Evolutionary conservation across 2,329 filamentous ascomycete genomes (phyloP), one percentile per base, ranked within the genome.

Genomic region (Cladosporium sp.): DNA sequence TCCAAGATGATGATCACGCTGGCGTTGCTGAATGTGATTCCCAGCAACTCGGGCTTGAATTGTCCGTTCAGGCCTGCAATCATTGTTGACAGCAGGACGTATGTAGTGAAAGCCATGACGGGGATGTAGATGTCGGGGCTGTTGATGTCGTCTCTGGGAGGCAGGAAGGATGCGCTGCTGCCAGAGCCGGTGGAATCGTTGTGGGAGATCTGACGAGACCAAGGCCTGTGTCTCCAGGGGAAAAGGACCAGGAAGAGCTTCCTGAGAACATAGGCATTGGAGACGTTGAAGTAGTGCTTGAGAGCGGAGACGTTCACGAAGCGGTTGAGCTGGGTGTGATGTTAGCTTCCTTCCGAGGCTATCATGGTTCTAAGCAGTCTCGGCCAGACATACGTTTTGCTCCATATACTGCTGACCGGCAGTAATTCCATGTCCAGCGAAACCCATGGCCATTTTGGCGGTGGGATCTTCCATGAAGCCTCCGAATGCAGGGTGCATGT

Each of bases 121-220:
- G 91, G 91, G 62, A 98, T 98, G 73, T 98, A 98, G 91, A 98
- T 97, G 72, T 98, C 93, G 13, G 94, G 93, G 57, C 89, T 94
- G 72, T 98, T 98, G 69, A 97, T 78, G 66, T 98, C 93, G 69
- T 98, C 92, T 57, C 93, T 80, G 2, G 93, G 93, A 4, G 93
- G 89, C 7, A 96, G 79, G 70, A 93, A 98, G 76, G 84, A 85
- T 39, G 82, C 82, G 2, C 54, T 49, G 38, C 55, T 55, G 56
- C 86, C 83, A 60, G 84, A 65, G 71, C 73, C 50, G 68, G 72
- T 58, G 67, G 62, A 73, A 66, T 67, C 74, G 81, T 43, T 85
- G 79, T 64, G 77, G 59, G 50, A 85, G 77, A 94, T 88, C 69
- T 94, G 90, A 58, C 94, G 86, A 53, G 89, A 94, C 93, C 93